phyloP scores from a whole-genome alignment of 2,329 filamentous ascomycete species.

The Fusarium sp. region DNA sequence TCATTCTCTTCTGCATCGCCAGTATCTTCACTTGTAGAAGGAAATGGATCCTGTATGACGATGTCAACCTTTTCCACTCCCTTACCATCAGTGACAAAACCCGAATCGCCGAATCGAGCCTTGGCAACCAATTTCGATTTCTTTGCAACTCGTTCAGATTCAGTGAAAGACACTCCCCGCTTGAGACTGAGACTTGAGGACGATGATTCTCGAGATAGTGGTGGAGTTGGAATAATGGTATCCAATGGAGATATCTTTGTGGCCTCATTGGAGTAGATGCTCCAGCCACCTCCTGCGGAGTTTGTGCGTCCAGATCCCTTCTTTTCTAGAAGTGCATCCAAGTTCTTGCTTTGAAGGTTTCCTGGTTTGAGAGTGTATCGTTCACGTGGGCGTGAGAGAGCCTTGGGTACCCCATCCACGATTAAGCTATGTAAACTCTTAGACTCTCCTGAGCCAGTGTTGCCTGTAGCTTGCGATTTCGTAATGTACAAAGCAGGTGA shows the following conservation, averaged over 20 bases:
- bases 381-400: slow-evolving; percentile 77
- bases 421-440: slow-evolving; percentile 76
- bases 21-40: slow-evolving; percentile 37
- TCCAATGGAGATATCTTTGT: slow-evolving; percentile 65
- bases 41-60: slow-evolving; percentile 67
- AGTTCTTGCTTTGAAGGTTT: slow-evolving; percentile 74
- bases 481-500: slow-evolving; percentile 79
- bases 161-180: slow-evolving; percentile 37
- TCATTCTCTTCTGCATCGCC: slow-evolving; percentile 39
- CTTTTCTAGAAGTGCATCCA: slow-evolving; percentile 74
- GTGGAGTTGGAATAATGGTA: slow-evolving; percentile 58
- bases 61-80: slow-evolving; percentile 72
- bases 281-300: slow-evolving; percentile 80
- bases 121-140: slow-evolving; percentile 69
- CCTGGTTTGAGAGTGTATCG: slow-evolving; percentile 76
- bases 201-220: slow-evolving; percentile 51
- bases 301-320: slow-evolving; percentile 77
- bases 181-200: slow-evolving; percentile 44
- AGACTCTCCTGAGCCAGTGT: slow-evolving; percentile 59
- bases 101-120: slow-evolving; percentile 75
- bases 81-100: slow-evolving; percentile 63
- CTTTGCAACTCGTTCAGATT: slow-evolving; percentile 58
- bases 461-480: slow-evolving; percentile 57
- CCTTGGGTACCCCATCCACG: slow-evolving; percentile 82
- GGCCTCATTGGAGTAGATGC: slow-evolving; percentile 76